Conservation (phyloP, 352 stramenopile genomes). For the Elongisporangium senticosum region DNA sequence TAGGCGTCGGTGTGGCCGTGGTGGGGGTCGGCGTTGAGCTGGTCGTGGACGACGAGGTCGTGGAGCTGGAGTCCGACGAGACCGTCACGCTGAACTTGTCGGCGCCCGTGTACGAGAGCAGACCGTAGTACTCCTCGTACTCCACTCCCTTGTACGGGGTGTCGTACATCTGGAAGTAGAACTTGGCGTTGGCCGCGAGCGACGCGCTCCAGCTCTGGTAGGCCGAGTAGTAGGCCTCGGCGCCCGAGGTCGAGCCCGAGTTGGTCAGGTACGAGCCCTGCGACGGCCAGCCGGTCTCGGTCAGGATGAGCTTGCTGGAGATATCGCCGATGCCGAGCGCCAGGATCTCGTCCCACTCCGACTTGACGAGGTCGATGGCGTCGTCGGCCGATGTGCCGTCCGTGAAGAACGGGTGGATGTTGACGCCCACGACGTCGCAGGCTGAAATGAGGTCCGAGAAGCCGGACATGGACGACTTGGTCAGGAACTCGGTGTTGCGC, state of each 20-base stretch:
- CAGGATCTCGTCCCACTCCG: constrained; percentile 43
- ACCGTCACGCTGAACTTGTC: constrained; percentile 49
- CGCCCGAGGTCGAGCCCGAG: constrained; percentile 23
- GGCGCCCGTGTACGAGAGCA: constrained; percentile 34
- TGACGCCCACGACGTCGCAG: constrained; percentile 46
- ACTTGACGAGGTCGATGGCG: constrained; percentile 39
- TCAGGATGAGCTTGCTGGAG: constrained; percentile 37
- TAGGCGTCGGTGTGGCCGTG: constrained; percentile 1
- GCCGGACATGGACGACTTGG: constrained; percentile 18
- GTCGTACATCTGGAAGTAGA: constrained; percentile 82
- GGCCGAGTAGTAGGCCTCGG: constrained; percentile 42
- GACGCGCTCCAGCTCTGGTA: constrained; percentile 55
- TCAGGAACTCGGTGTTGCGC: constrained; percentile 53
- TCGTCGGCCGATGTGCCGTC: constrained; percentile 18
- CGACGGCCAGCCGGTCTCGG: constrained; percentile 50
- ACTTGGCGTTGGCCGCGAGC: constrained; percentile 34
- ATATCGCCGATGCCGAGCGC: constrained; percentile 13
- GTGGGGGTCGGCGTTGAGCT: constrained; percentile 1
- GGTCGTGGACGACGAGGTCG: constrained; percentile 3
- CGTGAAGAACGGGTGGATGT: constrained; percentile 61
- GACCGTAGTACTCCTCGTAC: constrained; percentile 51
- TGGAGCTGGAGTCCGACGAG: constrained; percentile 9
- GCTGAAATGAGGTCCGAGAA: constrained; percentile 32
- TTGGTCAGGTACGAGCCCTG: constrained; percentile 27
- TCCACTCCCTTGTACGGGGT: constrained; percentile 27